Evolutionary conservation across 2,329 filamentous ascomycete species (phyloP).

Genomic region (Westerdykella sp.): DNA sequence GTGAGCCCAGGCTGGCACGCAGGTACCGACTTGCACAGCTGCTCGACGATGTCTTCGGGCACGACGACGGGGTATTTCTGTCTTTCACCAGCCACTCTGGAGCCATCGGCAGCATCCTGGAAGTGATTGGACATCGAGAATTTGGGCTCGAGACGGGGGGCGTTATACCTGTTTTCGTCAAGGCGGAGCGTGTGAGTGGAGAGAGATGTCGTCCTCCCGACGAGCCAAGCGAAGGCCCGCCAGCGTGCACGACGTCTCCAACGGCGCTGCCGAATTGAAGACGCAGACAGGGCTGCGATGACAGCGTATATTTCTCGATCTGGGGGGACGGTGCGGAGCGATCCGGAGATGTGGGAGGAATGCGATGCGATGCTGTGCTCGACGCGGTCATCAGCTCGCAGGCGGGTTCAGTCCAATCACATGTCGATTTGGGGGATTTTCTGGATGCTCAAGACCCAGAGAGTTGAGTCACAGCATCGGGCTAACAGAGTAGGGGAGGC

Average conservation of each 20-base stretch:
- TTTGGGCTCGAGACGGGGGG: slow-evolving; percentile 60
- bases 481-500: no score
- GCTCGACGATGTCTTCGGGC: slow-evolving; percentile 49
- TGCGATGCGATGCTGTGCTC: no score
- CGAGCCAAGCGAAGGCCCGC: slow-evolving; percentile 30
- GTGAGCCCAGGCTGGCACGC: slow-evolving; percentile 23
- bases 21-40: slow-evolving; percentile 28
- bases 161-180: slow-evolving; percentile 61
- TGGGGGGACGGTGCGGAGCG: background rate
- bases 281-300: background rate
- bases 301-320: background rate
- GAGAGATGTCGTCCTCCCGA: slow-evolving; percentile 18
- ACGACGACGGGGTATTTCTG: slow-evolving; percentile 43
- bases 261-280: slow-evolving; percentile 1
- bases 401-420: no score
- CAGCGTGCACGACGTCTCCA: slow-evolving; percentile 22
- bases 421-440: no score
- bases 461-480: no score
- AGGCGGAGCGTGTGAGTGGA: slow-evolving; percentile 45
- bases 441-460: no score
- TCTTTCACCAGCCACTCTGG: slow-evolving; percentile 55
- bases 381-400: no score
- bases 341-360: no score
- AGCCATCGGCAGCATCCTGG: slow-evolving; percentile 50
- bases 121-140: slow-evolving; percentile 51